These are phyloP conservation scores for Linum trigynum DNA, from an alignment of 345 rosid genomes.

Conservation along the genomic window DNA sequence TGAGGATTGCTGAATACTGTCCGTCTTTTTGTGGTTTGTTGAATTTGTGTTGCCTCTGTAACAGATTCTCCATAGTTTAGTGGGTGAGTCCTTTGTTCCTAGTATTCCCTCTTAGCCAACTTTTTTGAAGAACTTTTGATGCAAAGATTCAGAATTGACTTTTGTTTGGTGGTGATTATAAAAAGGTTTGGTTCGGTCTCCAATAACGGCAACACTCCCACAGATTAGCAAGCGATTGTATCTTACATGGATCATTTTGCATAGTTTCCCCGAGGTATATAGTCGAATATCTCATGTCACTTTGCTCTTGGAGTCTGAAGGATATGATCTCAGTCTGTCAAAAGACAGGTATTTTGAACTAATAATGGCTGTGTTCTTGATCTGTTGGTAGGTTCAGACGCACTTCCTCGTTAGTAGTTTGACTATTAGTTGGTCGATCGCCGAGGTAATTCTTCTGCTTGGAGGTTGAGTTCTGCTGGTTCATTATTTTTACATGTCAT, in stretches of 20 bases:
- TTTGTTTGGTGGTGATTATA: slow-evolving; percentile 3
- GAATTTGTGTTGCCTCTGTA: slow-evolving; percentile 11
- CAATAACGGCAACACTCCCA: slow-evolving; percentile 73
- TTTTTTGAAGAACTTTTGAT: neutral
- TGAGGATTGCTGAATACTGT: neutral
- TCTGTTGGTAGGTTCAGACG: slow-evolving; percentile 37
- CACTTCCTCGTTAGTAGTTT: slow-evolving; percentile 68
- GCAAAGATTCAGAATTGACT: neutral
- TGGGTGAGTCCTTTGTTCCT: slow-evolving; percentile 34
- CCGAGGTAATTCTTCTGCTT: slow-evolving; percentile 49
- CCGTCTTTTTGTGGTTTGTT: slow-evolving; percentile 3
- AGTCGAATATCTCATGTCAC: neutral
- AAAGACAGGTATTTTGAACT: neutral
- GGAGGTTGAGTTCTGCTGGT: too few species aligned
- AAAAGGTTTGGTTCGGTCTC: slow-evolving; percentile 88
- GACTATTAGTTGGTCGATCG: slow-evolving; percentile 91
- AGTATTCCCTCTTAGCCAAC: slow-evolving; percentile 2
- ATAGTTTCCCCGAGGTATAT: slow-evolving; percentile 73
- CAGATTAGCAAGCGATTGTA: slow-evolving; percentile 82
- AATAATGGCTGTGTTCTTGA: neutral
- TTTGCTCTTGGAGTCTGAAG: neutral
- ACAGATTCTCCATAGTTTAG: slow-evolving; percentile 77
- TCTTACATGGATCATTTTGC: slow-evolving; percentile 75
- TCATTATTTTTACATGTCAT: too few species aligned
- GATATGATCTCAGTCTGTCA: too few species aligned